A percentile compares a stretch with the other conserved stretches of the same genome.
phyloP scores from a whole-genome alignment of 176 grass and related monocot genomes.

The Carex pumila region DNA sequence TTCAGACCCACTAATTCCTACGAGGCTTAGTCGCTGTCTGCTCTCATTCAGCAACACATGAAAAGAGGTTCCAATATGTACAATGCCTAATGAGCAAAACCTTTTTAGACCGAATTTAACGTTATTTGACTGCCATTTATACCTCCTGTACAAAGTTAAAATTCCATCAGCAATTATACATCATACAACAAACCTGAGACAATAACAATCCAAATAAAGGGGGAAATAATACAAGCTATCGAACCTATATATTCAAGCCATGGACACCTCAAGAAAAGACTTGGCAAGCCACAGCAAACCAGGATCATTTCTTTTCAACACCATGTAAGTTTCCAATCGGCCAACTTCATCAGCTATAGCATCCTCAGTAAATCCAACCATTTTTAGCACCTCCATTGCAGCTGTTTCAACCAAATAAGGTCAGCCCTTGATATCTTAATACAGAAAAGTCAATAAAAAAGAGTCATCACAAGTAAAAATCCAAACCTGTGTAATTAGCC shows the following conservation, averaged over 20 bases:
- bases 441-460: background rate
- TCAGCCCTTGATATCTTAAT: background rate
- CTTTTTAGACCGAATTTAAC: background rate
- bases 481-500: slow-evolving; percentile 57
- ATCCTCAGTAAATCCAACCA: slow-evolving; percentile 85
- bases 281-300: slow-evolving; percentile 87
- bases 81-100: background rate
- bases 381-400: slow-evolving; percentile 80
- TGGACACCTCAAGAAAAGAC: slow-evolving; percentile 70
- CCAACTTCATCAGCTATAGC: slow-evolving; percentile 57
- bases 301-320: slow-evolving; percentile 90
- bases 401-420: slow-evolving; percentile 28
- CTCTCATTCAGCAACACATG: too few species aligned
- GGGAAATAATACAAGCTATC: background rate
- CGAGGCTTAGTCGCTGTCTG: too few species aligned
- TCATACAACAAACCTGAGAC: background rate
- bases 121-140: background rate
- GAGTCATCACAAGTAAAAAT: background rate
- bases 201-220: background rate
- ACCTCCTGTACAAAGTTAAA: background rate
- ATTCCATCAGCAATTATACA: background rate
- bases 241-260: slow-evolving; percentile 35
- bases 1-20: too few species aligned
- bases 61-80: background rate
- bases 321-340: slow-evolving; percentile 50